Conservation (phyloP, 495 filamentous ascomycete genomes). For the Bacidia gigantensis region DNA sequence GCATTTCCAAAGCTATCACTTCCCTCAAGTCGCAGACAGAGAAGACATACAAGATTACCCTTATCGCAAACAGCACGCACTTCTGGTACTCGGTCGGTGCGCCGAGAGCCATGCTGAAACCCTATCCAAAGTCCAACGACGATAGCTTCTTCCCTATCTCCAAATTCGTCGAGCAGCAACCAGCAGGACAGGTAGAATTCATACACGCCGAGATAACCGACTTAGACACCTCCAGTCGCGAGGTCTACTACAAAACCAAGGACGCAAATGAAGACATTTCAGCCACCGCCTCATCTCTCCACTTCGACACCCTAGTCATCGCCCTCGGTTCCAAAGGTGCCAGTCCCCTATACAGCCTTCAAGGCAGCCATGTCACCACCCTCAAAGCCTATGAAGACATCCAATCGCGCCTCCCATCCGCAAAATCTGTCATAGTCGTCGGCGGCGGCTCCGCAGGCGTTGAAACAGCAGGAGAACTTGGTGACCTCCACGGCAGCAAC, state of each 20-base stretch:
- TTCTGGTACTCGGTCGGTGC: slow-evolving; percentile 45
- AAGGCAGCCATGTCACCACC: slow-evolving; percentile 17
- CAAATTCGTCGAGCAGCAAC: slow-evolving; percentile 23
- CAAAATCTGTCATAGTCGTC: slow-evolving; percentile 16
- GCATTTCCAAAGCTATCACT: slow-evolving; percentile 30
- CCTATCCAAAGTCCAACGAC: slow-evolving; percentile 29
- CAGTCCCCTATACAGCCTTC: slow-evolving; percentile 20
- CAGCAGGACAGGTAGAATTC: slow-evolving; percentile 21
- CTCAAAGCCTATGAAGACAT: slow-evolving; percentile 16
- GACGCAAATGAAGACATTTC: slow-evolving; percentile 11
- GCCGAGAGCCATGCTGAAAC: slow-evolving; percentile 36
- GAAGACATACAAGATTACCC: slow-evolving; percentile 23
- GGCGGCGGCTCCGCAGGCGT: slow-evolving; percentile 20
- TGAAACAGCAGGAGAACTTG: slow-evolving; percentile 20
- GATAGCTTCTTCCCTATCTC: slow-evolving; percentile 34
- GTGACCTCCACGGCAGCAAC: slow-evolving; percentile 15
- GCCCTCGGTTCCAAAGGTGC: slow-evolving; percentile 22
- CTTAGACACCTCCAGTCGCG: slow-evolving; percentile 15
- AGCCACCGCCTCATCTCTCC: slow-evolving; percentile 10
- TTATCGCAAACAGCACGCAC: slow-evolving; percentile 34
- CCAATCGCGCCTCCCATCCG: slow-evolving; percentile 15
- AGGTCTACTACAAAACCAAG: slow-evolving; percentile 15
- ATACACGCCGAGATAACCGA: slow-evolving; percentile 24
- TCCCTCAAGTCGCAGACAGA: slow-evolving; percentile 16
- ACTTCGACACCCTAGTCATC: slow-evolving; percentile 26